phyloP scores from a whole-genome alignment of 306 rosid genomes.

The Cicer arietinum region DNA sequence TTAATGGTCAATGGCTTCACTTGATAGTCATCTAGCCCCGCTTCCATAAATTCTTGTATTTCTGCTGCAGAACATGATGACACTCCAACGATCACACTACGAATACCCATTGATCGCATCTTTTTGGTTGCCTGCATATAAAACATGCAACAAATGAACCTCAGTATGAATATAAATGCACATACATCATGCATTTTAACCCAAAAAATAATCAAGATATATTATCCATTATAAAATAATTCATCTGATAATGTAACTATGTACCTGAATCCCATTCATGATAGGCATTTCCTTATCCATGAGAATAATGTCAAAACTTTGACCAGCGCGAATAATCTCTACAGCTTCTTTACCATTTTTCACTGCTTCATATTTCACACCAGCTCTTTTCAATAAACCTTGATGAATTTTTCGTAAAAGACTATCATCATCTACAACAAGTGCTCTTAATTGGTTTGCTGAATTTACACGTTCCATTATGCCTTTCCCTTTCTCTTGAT shows the following conservation, averaged over 20 bases:
- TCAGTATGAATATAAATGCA: no score
- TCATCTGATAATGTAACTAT: neutral
- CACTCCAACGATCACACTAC: conserved; percentile 63
- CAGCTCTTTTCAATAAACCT: conserved; percentile 50
- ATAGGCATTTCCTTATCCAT: conserved; percentile 86
- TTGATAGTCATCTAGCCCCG: conserved; percentile 67
- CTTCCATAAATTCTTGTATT: conserved; percentile 57
- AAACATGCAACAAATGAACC: neutral
- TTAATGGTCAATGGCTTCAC: conserved; percentile 61
- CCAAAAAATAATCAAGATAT: neutral
- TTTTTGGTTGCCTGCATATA: conserved; percentile 61
- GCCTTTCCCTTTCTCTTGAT: conserved; percentile 24
- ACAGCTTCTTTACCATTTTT: conserved; percentile 78
- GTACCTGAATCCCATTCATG: conserved; percentile 74
- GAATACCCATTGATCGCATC: conserved; percentile 66
- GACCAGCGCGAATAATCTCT: conserved; percentile 58
- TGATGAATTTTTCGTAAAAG: conserved; percentile 53
- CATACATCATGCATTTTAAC: neutral
- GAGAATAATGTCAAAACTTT: conserved; percentile 69
- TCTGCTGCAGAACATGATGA: conserved; percentile 49
- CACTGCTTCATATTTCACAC: conserved; percentile 56
- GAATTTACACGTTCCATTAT: neutral
- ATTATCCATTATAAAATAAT: neutral
- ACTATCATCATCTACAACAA: conserved; percentile 65
- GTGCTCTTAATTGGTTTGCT: conserved; percentile 48